These are phyloP conservation scores for Auricularia cornea DNA, from an alignment of 768 basidiomycete species.

Conservation along the genomic window DNA sequence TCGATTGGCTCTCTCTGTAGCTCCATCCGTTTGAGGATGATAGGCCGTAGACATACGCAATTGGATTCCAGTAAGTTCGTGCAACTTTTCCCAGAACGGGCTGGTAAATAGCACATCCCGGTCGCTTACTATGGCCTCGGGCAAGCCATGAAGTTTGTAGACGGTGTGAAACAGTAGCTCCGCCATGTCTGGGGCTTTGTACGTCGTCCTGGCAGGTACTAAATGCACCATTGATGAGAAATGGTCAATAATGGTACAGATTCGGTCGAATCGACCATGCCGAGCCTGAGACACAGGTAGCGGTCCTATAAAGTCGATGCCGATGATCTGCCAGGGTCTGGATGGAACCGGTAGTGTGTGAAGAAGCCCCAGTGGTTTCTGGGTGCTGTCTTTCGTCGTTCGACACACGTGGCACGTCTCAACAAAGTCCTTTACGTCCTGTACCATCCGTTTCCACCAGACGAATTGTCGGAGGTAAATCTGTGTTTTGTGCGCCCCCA, in stretches of 20 bases:
- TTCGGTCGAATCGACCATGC: constrained; percentile 15
- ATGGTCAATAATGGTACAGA: constrained; percentile 18
- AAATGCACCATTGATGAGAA: constrained; percentile 19
- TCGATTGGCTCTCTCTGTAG: constrained; percentile 16
- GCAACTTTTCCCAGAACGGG: constrained; percentile 22
- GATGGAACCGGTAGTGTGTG: constrained; percentile 15
- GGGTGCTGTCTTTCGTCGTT: constrained; percentile 13
- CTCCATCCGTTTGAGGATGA: constrained; percentile 32
- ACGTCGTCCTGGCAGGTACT: constrained; percentile 21
- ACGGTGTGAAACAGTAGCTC: constrained; percentile 27
- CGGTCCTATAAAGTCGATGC: constrained; percentile 21
- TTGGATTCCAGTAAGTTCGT: constrained; percentile 17
- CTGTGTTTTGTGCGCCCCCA: constrained; percentile 21
- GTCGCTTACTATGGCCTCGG: constrained; percentile 22
- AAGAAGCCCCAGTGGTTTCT: constrained; percentile 18
- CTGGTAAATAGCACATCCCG: constrained; percentile 26
- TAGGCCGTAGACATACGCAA: constrained; percentile 27
- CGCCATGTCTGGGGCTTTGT: constrained; percentile 26
- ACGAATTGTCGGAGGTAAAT: constrained; percentile 12
- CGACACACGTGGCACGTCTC: constrained; percentile 16
- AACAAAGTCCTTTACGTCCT: constrained; percentile 21
- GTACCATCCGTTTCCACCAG: constrained; percentile 32
- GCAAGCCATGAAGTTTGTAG: constrained; percentile 29
- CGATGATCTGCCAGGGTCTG: constrained; percentile 19
- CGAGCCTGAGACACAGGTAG: constrained; percentile 16